A percentile compares a stretch with the other conserved stretches of the same genome.
Evolutionary conservation across 441 rosid genomes (phyloP).

Genomic region (Gossypium schwendimanii): DNA sequence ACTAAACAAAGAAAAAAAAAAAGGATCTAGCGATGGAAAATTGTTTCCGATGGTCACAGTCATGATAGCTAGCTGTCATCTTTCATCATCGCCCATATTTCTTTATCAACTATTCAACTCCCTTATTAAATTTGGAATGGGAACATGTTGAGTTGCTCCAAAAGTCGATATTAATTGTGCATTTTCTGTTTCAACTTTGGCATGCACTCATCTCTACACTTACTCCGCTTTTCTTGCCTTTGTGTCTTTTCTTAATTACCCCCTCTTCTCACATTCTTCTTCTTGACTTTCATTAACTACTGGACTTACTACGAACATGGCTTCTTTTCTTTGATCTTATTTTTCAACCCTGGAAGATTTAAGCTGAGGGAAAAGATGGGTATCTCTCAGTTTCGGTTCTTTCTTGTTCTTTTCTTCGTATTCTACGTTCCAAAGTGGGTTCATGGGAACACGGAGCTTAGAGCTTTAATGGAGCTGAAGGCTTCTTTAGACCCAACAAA

Average conservation of each 20-base stretch:
- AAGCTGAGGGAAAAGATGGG: slow-evolving; percentile 20
- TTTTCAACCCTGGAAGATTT: neutral
- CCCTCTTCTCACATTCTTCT: slow-evolving; percentile 22
- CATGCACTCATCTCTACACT: slow-evolving; percentile 16
- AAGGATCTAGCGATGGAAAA: neutral
- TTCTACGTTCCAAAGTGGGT: slow-evolving; percentile 16
- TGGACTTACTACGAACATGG: neutral
- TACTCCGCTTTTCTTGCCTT: neutral
- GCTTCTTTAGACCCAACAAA: slow-evolving; percentile 53
- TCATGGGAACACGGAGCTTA: slow-evolving; percentile 52
- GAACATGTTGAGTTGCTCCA: slow-evolving; percentile 8
- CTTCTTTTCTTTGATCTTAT: neutral
- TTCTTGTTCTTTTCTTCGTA: slow-evolving; percentile 24
- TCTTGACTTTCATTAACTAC: slow-evolving; percentile 4
- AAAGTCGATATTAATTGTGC: slow-evolving; percentile 11
- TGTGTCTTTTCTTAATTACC: neutral
- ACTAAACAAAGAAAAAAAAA: too few relatives aligned
- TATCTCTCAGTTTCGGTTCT: slow-evolving; percentile 17
- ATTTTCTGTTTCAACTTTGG: slow-evolving; percentile 20
- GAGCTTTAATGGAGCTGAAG: slow-evolving; percentile 66
- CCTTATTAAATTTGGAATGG: slow-evolving; percentile 11
- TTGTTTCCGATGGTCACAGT: neutral
- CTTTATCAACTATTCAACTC: neutral
- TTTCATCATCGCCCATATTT: neutral
- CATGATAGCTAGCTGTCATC: slow-evolving; percentile 5